Evolutionary conservation across 2,329 filamentous ascomycete species (phyloP).

Genomic region (Albophoma yamanashiensis): DNA sequence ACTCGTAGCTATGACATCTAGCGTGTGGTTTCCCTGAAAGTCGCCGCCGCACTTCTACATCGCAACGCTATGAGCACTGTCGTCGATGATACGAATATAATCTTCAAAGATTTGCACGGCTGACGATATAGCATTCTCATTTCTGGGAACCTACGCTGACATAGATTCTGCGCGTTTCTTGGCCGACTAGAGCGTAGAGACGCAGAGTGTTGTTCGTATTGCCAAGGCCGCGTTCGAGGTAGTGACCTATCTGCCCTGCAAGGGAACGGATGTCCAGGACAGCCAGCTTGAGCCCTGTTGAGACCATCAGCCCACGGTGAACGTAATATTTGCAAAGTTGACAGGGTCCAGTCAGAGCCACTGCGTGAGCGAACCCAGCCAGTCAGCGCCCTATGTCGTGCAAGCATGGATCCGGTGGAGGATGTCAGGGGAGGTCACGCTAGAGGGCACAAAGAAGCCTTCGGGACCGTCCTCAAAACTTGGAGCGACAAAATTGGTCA

Average conservation of each 20-base stretch:
- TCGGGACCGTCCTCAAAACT: background rate
- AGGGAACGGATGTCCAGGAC: background rate
- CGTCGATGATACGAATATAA: background rate
- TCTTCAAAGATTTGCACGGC: background rate
- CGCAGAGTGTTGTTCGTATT: background rate
- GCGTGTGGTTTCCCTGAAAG: background rate
- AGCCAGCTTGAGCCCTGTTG: background rate
- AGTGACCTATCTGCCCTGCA: background rate
- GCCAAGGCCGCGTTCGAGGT: background rate
- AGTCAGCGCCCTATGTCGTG: background rate
- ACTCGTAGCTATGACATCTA: background rate
- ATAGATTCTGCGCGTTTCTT: background rate
- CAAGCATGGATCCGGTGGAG: background rate
- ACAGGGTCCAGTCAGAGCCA: background rate
- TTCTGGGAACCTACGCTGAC: background rate
- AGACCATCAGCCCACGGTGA: background rate
- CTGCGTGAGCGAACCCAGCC: too few relatives aligned
- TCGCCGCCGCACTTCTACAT: background rate
- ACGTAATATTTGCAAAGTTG: background rate
- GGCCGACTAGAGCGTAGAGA: background rate
- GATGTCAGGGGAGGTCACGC: background rate
- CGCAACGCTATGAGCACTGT: background rate
- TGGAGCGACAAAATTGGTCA: background rate
- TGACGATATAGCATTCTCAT: background rate
- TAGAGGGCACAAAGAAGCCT: background rate